Evolutionary conservation across 768 basidiomycete genomes (phyloP).

Genomic region (Lactarius quietus): DNA sequence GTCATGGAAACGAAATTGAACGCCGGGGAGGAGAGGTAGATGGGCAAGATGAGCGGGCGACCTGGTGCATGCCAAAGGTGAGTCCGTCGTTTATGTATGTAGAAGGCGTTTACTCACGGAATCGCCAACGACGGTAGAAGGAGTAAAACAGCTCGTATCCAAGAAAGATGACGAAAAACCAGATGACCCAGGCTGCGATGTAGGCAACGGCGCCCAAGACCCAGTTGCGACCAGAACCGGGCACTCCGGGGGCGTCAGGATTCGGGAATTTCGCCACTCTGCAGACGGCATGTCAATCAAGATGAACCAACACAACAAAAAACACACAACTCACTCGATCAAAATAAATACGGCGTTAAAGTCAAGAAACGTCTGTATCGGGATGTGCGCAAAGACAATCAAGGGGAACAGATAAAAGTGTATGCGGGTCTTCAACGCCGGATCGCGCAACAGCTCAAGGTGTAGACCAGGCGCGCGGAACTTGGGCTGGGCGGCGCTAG

Average conservation of each 20-base stretch:
- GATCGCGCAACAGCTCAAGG: slow-evolving; percentile 61
- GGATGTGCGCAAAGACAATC: slow-evolving; percentile 66
- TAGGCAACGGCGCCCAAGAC: slow-evolving; percentile 79
- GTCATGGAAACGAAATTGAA: slow-evolving; percentile 72
- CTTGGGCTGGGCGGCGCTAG: slow-evolving; percentile 43
- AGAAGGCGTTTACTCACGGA: slow-evolving; percentile 53
- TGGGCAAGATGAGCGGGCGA: slow-evolving; percentile 76
- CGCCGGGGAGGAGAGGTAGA: slow-evolving; percentile 79
- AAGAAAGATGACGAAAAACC: slow-evolving; percentile 68
- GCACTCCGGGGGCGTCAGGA: slow-evolving; percentile 61
- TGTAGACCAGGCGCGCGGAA: slow-evolving; percentile 69
- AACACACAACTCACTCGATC: slow-evolving; percentile 61
- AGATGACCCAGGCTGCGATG: slow-evolving; percentile 73
- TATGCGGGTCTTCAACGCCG: slow-evolving; percentile 49
- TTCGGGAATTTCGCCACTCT: slow-evolving; percentile 77
- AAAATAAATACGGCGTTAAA: slow-evolving; percentile 85
- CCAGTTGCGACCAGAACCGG: slow-evolving; percentile 77
- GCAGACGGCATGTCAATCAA: slow-evolving; percentile 10
- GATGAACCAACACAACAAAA: slow-evolving; percentile 8
- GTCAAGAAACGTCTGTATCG: slow-evolving; percentile 81
- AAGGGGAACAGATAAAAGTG: slow-evolving; percentile 72
- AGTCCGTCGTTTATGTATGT: slow-evolving; percentile 8
- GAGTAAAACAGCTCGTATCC: slow-evolving; percentile 77
- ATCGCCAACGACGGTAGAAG: slow-evolving; percentile 70
- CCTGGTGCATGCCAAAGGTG: slow-evolving; percentile 45